A percentile compares a stretch with the other conserved stretches of the same genome.
These are phyloP conservation scores for Sporothrix curviconia DNA, from an alignment of 2,329 filamentous ascomycete genomes.

Conservation along the genomic window DNA sequence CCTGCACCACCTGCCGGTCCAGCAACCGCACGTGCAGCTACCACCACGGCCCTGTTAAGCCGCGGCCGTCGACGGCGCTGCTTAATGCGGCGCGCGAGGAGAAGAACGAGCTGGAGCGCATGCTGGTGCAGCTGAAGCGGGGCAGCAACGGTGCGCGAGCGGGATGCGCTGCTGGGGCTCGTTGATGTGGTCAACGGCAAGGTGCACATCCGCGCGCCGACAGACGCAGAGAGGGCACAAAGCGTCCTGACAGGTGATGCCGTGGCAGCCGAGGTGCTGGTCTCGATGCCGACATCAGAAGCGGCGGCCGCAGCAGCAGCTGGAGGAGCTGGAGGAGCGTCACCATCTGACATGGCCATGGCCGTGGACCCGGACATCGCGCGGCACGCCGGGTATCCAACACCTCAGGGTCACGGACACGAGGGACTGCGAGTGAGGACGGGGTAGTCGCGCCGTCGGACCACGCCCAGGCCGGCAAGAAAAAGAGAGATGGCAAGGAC, in stretches of 20 bases:
- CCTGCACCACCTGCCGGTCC: constrained; percentile 8
- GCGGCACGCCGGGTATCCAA: neutral
- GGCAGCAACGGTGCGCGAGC: neutral
- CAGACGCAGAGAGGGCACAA: neutral
- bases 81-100: constrained; percentile 11
- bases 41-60: constrained; percentile 7
- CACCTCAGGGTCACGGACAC: neutral
- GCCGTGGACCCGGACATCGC: neutral
- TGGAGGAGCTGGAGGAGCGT: neutral
- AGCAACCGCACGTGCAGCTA: constrained; percentile 15
- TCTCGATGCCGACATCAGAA: neutral
- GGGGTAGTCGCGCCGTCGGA: neutral
- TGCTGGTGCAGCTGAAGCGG: constrained; percentile 9
- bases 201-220: neutral
- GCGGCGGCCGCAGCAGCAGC: no score
- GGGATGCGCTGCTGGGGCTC: neutral
- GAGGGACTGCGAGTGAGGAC: neutral
- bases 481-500: neutral
- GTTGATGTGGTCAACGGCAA: constrained; percentile 6
- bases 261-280: neutral
- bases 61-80: constrained; percentile 13
- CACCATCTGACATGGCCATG: neutral
- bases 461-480: no score
- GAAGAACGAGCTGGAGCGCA: constrained; percentile 6
- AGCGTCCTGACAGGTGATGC: no score